Evolutionary conservation across 2,329 filamentous ascomycete genomes (phyloP).

Genomic region (Amylocarpus encephaloides): DNA sequence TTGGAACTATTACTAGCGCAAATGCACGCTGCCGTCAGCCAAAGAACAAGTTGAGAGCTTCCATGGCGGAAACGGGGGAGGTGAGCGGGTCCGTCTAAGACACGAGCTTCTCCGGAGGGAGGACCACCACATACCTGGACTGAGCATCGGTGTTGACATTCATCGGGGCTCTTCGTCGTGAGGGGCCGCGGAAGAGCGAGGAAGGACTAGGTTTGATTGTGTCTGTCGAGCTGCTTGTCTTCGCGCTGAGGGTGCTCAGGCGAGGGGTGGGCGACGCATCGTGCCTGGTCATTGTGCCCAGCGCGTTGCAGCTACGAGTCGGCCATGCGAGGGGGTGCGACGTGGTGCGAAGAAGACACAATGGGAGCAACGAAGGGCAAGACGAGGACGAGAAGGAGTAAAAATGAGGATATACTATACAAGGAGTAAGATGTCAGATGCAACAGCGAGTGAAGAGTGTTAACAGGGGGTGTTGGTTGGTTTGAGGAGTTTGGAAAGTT

Average conservation of each 20-base stretch:
- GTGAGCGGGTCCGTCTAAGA: slow-evolving; percentile 9
- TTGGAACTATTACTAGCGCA: slow-evolving; percentile 21
- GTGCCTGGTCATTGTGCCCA: slow-evolving; percentile 57
- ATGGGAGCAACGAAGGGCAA: background rate
- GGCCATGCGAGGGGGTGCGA: slow-evolving; percentile 20
- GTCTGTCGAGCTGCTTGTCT: slow-evolving; percentile 59
- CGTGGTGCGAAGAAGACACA: slow-evolving; percentile 3
- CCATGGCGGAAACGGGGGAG: slow-evolving; percentile 8
- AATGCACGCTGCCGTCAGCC: slow-evolving; percentile 32
- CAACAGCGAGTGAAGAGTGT: background rate
- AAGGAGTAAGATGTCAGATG: too few species aligned
- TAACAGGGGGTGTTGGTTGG: background rate
- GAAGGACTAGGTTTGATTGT: slow-evolving; percentile 45
- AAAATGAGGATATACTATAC: background rate
- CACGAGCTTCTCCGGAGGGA: slow-evolving; percentile 1
- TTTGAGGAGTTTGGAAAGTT: background rate
- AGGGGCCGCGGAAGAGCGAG: slow-evolving; percentile 27
- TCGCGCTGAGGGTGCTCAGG: slow-evolving; percentile 58
- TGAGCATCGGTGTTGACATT: slow-evolving; percentile 52
- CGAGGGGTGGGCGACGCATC: slow-evolving; percentile 50
- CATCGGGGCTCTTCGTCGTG: slow-evolving; percentile 33
- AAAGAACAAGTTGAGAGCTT: slow-evolving; percentile 27
- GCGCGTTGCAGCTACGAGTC: slow-evolving; percentile 20
- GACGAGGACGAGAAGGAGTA: background rate
- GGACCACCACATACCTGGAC: slow-evolving; percentile 25